Percentiles rank a stretch among this genome's conserved stretches.
Evolutionary conservation across 345 rosid genomes (phyloP).

Genomic region (Murraya koenigii): DNA sequence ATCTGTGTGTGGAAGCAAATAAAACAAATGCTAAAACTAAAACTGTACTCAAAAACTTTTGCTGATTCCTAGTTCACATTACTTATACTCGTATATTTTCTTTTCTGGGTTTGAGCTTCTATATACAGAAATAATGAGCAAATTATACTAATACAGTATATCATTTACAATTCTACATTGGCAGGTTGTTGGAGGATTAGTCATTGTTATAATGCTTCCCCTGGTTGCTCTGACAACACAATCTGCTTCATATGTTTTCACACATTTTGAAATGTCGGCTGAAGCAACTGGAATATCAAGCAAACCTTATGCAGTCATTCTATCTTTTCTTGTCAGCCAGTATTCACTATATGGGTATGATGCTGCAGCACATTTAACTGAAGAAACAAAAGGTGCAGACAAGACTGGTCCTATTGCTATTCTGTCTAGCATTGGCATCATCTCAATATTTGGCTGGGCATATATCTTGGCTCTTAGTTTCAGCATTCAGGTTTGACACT

Average conservation of each 20-base stretch:
- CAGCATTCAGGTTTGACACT: constrained; percentile 46
- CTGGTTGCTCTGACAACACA: constrained; percentile 46
- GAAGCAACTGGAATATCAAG: constrained; percentile 50
- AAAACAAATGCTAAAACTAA: too few species aligned
- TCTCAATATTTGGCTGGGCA: constrained; percentile 60
- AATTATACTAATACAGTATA: not conserved
- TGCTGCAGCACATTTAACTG: constrained; percentile 67
- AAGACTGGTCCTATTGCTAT: constrained; percentile 63
- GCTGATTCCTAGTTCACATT: not conserved
- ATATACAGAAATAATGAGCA: not conserved
- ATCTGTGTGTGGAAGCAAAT: too few species aligned
- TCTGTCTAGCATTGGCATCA: constrained; percentile 56
- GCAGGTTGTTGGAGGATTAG: constrained; percentile 53
- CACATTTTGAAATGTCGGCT: constrained; percentile 43
- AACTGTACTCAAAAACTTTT: too few species aligned
- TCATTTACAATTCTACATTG: not conserved
- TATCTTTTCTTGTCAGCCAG: constrained; percentile 58
- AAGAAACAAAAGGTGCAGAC: constrained; percentile 68
- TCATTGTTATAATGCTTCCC: constrained; percentile 60
- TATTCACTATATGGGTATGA: constrained; percentile 62
- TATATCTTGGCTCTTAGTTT: constrained; percentile 59
- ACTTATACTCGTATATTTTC: not conserved
- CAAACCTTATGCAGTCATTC: constrained; percentile 51
- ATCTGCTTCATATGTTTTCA: constrained; percentile 52
- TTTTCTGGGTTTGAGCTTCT: not conserved